Base-by-base conservation (phyloP, 1,284 basidiomycete species). In the Acaromyces ingoldii region DNA sequence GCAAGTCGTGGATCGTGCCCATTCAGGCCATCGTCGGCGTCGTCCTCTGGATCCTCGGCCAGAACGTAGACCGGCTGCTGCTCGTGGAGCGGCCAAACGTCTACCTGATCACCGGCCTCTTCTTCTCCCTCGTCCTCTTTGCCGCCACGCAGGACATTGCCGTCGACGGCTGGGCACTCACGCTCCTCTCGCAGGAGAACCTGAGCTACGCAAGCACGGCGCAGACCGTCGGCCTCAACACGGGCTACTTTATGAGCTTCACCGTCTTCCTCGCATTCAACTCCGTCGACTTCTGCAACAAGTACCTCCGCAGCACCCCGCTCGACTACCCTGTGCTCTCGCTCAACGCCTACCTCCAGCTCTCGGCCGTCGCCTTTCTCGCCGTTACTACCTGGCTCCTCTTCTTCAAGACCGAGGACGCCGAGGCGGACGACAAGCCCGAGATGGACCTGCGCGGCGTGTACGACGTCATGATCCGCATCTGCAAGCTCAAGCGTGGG, bases 121-220 rank as follows among this genome's bases (percentile, higher is more conserved):
- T 97, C 72, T 91, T 91, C 15, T 82, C 84, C 6, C 83, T 99
- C 34, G 92, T 97, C 26, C 83, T 92, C 57, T 88, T 98, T 63
- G 93, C 95, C 15, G 95, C 95, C 5, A 98, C 95, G 0, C 95
- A 99, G 83, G 93, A 98, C 76, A 97, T 97, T 60, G 93, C 93
- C 42, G 93, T 98, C 17, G 93, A 98, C 71, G 93, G 91, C 36
- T 99, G 95, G 95, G 95, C 95, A 6, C 82, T 98, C 49, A 97
- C 91, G 2, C 83, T 99, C 39, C 84, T 99, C 49, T 97, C 93
- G 1, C 85, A 91, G 58, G 91, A 93, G 60, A 95, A 92, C 72
- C 79, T 98, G 36, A 90, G 91, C 19, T 99, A 95, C 72, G 95
- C 95, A 5, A 93, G 90, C 24, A 98, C 93, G 3, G 96, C 93